These are phyloP conservation scores for Mycena filopes DNA, from an alignment of 768 basidiomycete species.

Conservation along the genomic window DNA sequence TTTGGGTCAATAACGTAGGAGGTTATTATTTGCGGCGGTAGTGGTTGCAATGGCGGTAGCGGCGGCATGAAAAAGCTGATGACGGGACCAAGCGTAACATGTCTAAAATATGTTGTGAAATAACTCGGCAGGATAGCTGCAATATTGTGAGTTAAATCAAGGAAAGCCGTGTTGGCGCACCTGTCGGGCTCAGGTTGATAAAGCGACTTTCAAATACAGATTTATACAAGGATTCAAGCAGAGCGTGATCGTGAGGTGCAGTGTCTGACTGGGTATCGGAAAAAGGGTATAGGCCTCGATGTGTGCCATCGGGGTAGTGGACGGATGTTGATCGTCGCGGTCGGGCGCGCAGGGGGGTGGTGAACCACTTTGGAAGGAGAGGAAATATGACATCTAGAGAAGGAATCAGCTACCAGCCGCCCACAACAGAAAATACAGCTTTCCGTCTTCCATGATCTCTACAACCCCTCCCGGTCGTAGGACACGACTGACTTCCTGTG, in stretches of 20 bases:
- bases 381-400: slow-evolving; percentile 78
- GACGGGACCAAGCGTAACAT: slow-evolving; percentile 69
- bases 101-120: slow-evolving; percentile 77
- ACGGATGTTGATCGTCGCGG: slow-evolving; percentile 59
- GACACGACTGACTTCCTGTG: slow-evolving; percentile 77
- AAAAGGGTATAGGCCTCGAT: slow-evolving; percentile 48
- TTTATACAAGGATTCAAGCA: slow-evolving; percentile 73
- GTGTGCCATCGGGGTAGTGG: slow-evolving; percentile 60
- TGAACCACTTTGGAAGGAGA: slow-evolving; percentile 82
- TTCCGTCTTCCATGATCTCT: slow-evolving; percentile 81
- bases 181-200: slow-evolving; percentile 76
- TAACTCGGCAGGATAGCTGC: slow-evolving; percentile 75
- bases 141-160: slow-evolving; percentile 12
- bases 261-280: slow-evolving; percentile 44
- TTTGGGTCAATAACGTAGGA: slow-evolving; percentile 51
- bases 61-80: slow-evolving; percentile 77
- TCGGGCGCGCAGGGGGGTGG: slow-evolving; percentile 69
- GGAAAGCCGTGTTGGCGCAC: slow-evolving; percentile 43
- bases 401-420: not conserved
- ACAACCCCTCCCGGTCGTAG: slow-evolving; percentile 76
- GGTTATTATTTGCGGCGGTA: slow-evolving; percentile 56
- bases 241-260: slow-evolving; percentile 71
- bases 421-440: slow-evolving; percentile 25
- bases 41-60: slow-evolving; percentile 69
- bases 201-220: slow-evolving; percentile 78